phyloP scores from a whole-genome alignment of 176 grass and related monocot genomes.

The Ensete ventricosum region DNA sequence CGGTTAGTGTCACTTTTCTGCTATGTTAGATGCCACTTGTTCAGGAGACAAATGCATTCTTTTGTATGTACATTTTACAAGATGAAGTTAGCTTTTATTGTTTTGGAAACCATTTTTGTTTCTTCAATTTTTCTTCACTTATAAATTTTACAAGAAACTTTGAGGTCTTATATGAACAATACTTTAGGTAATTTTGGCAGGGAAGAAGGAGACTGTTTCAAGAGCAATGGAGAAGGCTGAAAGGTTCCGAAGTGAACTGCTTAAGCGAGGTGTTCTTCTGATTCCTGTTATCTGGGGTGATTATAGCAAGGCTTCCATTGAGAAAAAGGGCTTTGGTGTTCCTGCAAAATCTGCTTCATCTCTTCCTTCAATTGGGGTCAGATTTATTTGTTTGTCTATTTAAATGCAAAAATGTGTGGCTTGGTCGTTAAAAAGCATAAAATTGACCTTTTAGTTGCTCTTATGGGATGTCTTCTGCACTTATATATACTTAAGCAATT shows the following conservation, averaged over 20 bases:
- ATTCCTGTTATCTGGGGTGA: conserved; percentile 86
- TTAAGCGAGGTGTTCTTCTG: conserved; percentile 79
- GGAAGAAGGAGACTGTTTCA: conserved; percentile 62
- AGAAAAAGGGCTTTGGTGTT: conserved; percentile 47
- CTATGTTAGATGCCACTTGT: background rate
- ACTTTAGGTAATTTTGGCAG: conserved; percentile 94
- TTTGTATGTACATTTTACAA: background rate
- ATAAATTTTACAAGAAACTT: background rate
- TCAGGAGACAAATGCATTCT: background rate
- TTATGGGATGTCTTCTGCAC: background rate
- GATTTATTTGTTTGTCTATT: conserved; percentile 18
- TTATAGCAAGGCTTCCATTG: conserved; percentile 40
- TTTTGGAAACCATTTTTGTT: background rate
- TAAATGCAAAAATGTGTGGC: conserved; percentile 19
- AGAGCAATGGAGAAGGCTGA: conserved; percentile 69
- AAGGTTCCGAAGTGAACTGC: conserved; percentile 70
- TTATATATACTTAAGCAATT: no score
- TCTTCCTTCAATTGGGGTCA: conserved; percentile 63
- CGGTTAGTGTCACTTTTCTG: conserved; percentile 67
- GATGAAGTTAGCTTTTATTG: background rate
- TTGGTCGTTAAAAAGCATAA: background rate
- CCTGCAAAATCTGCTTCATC: conserved; percentile 24
- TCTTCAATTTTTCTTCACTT: background rate
- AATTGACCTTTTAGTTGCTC: background rate
- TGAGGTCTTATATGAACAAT: conserved; percentile 36